Percentiles rank a stretch among this genome's conserved stretches.
Evolutionary conservation across 2,329 filamentous ascomycete species (phyloP).

Genomic region (Aulographum hederae): DNA sequence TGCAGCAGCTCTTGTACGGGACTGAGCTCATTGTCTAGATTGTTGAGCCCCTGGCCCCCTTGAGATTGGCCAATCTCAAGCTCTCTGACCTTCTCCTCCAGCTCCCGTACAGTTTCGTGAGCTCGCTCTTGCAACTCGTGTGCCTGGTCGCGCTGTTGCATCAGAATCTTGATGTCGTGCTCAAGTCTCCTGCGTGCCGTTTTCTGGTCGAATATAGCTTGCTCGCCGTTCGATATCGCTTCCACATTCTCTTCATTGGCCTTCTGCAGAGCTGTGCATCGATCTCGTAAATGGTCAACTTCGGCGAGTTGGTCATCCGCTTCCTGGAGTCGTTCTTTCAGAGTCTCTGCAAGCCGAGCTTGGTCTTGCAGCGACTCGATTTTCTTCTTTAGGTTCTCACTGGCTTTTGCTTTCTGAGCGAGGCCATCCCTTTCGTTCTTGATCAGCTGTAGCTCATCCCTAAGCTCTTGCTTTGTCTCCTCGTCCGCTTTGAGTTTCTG

Average conservation of each 20-base stretch:
- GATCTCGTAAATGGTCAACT: conserved; percentile 24
- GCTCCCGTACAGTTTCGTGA: conserved; percentile 27
- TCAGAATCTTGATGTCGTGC: conserved; percentile 26
- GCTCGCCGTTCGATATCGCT: conserved; percentile 30
- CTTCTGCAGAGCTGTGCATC: conserved; percentile 26
- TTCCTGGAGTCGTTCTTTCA: conserved; percentile 26
- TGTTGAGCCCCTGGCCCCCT: conserved; percentile 9
- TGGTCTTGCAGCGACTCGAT: conserved; percentile 30
- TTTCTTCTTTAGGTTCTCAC: conserved; percentile 35
- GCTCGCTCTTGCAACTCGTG: conserved; percentile 27
- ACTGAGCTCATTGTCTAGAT: conserved; percentile 23
- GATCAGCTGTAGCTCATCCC: conserved; percentile 30
- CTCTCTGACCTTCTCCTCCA: conserved; percentile 25
- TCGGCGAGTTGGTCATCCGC: conserved; percentile 25
- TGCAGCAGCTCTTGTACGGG: no score
- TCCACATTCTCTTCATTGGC: conserved; percentile 32
- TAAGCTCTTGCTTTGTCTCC: conserved; percentile 27
- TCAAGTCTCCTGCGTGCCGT: conserved; percentile 27
- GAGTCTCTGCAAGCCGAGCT: conserved; percentile 21
- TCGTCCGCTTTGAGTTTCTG: conserved; percentile 22
- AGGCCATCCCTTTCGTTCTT: conserved; percentile 30
- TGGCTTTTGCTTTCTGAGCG: conserved; percentile 28
- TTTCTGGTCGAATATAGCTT: conserved; percentile 32
- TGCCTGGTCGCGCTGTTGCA: conserved; percentile 28
- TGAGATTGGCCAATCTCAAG: conserved; percentile 17